Conservation (phyloP, 352 stramenopile species). For the Globisporangium ultimum region DNA sequence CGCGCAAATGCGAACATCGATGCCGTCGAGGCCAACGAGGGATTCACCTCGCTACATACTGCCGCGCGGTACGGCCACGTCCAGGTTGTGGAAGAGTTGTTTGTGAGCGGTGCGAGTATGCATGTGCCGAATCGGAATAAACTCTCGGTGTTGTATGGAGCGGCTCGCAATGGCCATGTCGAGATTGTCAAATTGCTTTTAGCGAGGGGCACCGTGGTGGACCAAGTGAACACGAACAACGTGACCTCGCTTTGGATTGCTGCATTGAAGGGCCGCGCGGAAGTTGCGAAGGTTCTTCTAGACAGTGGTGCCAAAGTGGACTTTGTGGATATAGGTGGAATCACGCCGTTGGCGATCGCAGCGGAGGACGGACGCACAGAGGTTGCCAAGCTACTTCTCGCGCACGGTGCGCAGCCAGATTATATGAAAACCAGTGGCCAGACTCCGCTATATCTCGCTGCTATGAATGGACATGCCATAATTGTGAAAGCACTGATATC, state of each 20-base stretch:
- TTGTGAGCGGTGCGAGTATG: not conserved
- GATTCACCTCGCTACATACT: not conserved
- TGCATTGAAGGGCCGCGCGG: not conserved
- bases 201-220: not conserved
- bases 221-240: conserved; percentile 4
- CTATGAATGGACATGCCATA: not conserved
- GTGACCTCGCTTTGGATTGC: conserved; percentile 9
- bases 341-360: conserved; percentile 8
- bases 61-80: not conserved
- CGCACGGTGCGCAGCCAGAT: not conserved
- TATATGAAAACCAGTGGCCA: not conserved
- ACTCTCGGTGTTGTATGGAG: not conserved
- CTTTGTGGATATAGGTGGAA: not conserved
- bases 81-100: not conserved
- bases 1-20: not conserved
- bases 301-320: conserved; percentile 1
- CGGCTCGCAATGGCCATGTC: conserved; percentile 3
- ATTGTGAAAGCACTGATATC: conserved; percentile 7
- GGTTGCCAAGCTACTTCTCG: not conserved
- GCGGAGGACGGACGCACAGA: conserved; percentile 1
- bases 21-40: not conserved
- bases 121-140: conserved; percentile 7
- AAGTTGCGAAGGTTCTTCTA: conserved; percentile 1
- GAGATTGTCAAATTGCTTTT: not conserved
- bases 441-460: not conserved